Percentiles rank a stretch among this genome's conserved stretches.
Conservation (phyloP, 345 rosid genomes). For the Psidium guajava region DNA sequence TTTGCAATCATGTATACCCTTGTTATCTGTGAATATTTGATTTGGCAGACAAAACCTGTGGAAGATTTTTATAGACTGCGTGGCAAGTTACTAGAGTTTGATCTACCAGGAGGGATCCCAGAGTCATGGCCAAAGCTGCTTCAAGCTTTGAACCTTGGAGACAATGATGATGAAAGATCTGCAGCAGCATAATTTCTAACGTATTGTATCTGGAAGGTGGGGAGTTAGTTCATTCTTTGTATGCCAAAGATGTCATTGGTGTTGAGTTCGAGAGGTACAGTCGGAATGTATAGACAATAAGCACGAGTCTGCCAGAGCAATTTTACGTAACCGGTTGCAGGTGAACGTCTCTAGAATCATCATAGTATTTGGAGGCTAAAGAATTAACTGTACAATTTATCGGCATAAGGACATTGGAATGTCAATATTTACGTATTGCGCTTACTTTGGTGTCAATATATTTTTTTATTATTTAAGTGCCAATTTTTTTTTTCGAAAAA, state of each 20-base stretch:
- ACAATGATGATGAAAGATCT: slow-evolving; percentile 34
- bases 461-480: no score
- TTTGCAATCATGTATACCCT: neutral
- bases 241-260: slow-evolving; percentile 18
- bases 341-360: neutral
- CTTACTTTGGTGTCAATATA: no score
- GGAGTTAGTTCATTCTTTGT: slow-evolving; percentile 54
- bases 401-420: no score
- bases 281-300: neutral
- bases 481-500: no score
- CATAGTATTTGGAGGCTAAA: neutral
- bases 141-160: slow-evolving; percentile 69
- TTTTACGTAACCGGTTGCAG: neutral
- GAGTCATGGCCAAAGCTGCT: slow-evolving; percentile 97
- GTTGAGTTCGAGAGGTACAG: slow-evolving; percentile 1
- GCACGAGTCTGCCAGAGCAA: neutral
- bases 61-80: slow-evolving; percentile 76
- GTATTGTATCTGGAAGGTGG: slow-evolving; percentile 5
- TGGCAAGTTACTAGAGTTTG: slow-evolving; percentile 74
- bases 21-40: neutral
- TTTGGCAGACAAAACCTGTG: slow-evolving; percentile 71
- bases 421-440: no score
- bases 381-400: neutral
- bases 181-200: slow-evolving; percentile 43
- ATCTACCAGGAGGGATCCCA: slow-evolving; percentile 96